A percentile compares a stretch with the other conserved stretches of the same genome.
These are phyloP conservation scores for Macrophomina phaseolina DNA, from an alignment of 2,329 filamentous ascomycete species.

Conservation along the genomic window DNA sequence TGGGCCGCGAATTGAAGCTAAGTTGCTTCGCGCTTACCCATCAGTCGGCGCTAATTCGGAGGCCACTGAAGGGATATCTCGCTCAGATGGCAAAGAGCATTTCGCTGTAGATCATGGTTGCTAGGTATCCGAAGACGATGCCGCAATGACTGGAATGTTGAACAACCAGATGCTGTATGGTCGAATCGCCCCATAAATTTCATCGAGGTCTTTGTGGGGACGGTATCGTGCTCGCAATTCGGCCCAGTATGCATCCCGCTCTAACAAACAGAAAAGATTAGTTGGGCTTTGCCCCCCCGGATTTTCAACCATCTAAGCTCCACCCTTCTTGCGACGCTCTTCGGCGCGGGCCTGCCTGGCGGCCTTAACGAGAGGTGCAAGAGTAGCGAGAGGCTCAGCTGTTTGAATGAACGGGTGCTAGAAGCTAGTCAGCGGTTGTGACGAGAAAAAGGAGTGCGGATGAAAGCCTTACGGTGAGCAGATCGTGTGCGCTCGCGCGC, in stretches of 20 bases:
- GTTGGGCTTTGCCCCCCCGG: neutral
- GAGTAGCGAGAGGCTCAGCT: slow-evolving; percentile 64
- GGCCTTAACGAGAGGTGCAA: slow-evolving; percentile 85
- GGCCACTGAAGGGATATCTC: slow-evolving; percentile 2
- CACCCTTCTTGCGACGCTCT: slow-evolving; percentile 64
- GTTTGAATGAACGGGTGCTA: slow-evolving; percentile 58
- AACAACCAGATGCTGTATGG: slow-evolving; percentile 16
- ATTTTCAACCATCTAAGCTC: slow-evolving; percentile 28
- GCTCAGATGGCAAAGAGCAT: slow-evolving; percentile 10
- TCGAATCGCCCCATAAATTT: slow-evolving; percentile 24
- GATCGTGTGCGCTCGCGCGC: slow-evolving; percentile 90
- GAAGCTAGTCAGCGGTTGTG: neutral
- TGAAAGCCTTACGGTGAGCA: slow-evolving; percentile 74
- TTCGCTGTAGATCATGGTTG: slow-evolving; percentile 9
- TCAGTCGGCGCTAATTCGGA: slow-evolving; percentile 2
- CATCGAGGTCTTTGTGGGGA: slow-evolving; percentile 11
- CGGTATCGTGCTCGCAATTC: slow-evolving; percentile 20
- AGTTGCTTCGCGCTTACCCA: neutral
- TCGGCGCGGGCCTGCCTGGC: slow-evolving; percentile 84
- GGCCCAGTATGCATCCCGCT: slow-evolving; percentile 19
- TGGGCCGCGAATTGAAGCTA: neutral
- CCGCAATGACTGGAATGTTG: slow-evolving; percentile 21
- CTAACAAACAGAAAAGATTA: slow-evolving; percentile 23
- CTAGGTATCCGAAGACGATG: slow-evolving; percentile 17
- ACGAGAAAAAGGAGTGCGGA: neutral